These are phyloP conservation scores for Cryptosporidium meleagridis DNA, from an alignment of 169 alveolate species.

Conservation along the genomic window DNA sequence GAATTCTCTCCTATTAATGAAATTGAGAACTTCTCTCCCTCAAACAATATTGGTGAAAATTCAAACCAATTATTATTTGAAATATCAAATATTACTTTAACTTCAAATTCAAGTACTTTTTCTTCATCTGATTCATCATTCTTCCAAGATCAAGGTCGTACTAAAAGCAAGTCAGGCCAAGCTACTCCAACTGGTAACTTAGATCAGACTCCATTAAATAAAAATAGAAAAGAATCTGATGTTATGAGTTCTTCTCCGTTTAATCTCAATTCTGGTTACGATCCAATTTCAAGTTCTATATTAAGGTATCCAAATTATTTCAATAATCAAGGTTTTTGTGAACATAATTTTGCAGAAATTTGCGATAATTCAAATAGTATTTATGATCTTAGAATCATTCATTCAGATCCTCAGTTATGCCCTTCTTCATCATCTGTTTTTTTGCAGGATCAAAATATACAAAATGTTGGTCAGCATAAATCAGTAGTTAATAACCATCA, in stretches of 20 bases:
- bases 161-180: constrained; percentile 15
- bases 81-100: constrained; percentile 41
- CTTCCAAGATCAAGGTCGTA: constrained; percentile 18
- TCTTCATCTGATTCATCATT: constrained; percentile 57
- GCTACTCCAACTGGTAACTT: background rate
- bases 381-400: background rate
- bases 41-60: background rate
- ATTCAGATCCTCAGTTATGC: background rate
- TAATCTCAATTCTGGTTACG: constrained; percentile 63
- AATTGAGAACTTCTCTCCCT: background rate
- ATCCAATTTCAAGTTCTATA: constrained; percentile 29
- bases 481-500: background rate
- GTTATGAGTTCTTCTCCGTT: background rate
- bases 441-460: background rate
- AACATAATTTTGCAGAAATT: background rate
- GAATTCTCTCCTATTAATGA: constrained; percentile 53
- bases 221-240: background rate
- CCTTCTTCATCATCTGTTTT: background rate
- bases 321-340: background rate
- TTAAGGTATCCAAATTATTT: constrained; percentile 3
- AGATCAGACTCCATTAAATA: constrained; percentile 6
- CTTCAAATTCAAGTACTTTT: constrained; percentile 66
- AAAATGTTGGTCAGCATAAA: background rate
- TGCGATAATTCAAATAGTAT: background rate
- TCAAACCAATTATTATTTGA: constrained; percentile 35